phyloP scores from a whole-genome alignment of 73 alveolate species.

The Paramecium sexaurelia region DNA sequence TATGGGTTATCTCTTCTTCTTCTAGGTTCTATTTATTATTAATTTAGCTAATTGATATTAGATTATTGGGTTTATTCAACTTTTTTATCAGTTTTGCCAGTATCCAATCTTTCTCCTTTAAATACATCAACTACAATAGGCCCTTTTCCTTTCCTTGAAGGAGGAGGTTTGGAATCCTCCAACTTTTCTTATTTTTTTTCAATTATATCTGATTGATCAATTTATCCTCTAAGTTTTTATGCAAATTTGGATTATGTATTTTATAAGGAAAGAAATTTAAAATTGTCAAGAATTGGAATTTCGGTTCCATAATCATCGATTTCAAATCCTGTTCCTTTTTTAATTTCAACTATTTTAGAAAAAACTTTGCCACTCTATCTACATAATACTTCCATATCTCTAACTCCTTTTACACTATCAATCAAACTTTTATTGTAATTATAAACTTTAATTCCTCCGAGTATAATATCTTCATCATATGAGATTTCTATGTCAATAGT shows the following conservation, averaged over 20 bases:
- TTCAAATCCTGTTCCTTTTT: constrained; percentile 78
- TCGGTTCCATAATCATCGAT: constrained; percentile 76
- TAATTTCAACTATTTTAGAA: constrained; percentile 69
- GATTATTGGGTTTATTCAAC: background rate
- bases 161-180: constrained; percentile 52
- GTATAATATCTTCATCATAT: constrained; percentile 49
- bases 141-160: constrained; percentile 46
- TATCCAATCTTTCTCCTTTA: constrained; percentile 29
- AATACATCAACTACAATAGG: constrained; percentile 33
- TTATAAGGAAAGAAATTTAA: constrained; percentile 52
- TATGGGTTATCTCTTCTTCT: background rate
- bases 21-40: background rate
- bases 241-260: constrained; percentile 13
- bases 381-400: constrained; percentile 73
- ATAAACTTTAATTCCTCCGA: constrained; percentile 80
- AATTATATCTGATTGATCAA: constrained; percentile 34
- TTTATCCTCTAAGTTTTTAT: background rate
- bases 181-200: constrained; percentile 38
- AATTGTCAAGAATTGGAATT: constrained; percentile 51
- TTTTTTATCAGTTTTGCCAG: constrained; percentile 8
- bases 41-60: background rate
- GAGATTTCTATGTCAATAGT: constrained; percentile 75
- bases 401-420: constrained; percentile 83
- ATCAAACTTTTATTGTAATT: constrained; percentile 82
- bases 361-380: constrained; percentile 27